Conservation (phyloP, 768 basidiomycete species). For the Phanerochaete carnosa region DNA sequence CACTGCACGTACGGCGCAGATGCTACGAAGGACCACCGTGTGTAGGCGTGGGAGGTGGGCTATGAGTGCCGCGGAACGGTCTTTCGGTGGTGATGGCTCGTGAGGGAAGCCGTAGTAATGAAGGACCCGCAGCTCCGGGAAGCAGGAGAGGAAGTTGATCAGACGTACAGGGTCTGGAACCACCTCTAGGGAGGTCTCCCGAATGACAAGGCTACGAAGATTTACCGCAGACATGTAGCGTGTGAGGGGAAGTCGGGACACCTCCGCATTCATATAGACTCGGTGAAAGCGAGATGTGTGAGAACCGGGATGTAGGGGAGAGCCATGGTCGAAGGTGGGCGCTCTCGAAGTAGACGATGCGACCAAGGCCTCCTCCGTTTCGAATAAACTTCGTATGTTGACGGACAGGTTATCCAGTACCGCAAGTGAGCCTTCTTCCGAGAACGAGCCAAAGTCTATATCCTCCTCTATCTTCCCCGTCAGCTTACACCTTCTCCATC, state of each 20-base stretch:
- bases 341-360: conserved; percentile 5
- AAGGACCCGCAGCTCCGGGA: conserved; percentile 59
- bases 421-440: conserved; percentile 11
- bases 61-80: conserved; percentile 30
- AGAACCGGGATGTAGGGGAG: conserved; percentile 14
- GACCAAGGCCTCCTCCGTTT: background rate
- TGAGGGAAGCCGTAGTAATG: conserved; percentile 52
- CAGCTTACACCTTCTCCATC: conserved; percentile 56
- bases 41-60: conserved; percentile 57
- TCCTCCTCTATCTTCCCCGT: conserved; percentile 31
- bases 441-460: background rate
- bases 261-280: conserved; percentile 46
- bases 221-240: conserved; percentile 42
- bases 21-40: conserved; percentile 51
- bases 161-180: conserved; percentile 45
- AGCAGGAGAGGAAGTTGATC: conserved; percentile 58
- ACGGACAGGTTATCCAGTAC: conserved; percentile 8
- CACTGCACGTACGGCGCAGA: conserved; percentile 61
- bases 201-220: conserved; percentile 56
- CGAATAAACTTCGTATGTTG: background rate
- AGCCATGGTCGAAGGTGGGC: conserved; percentile 5
- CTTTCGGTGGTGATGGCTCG: conserved; percentile 33
- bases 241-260: conserved; percentile 48
- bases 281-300: conserved; percentile 10
- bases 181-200: conserved; percentile 42